Evolutionary conservation across 2,329 filamentous ascomycete species (phyloP).

Genomic region (Mycogone perniciosa): DNA sequence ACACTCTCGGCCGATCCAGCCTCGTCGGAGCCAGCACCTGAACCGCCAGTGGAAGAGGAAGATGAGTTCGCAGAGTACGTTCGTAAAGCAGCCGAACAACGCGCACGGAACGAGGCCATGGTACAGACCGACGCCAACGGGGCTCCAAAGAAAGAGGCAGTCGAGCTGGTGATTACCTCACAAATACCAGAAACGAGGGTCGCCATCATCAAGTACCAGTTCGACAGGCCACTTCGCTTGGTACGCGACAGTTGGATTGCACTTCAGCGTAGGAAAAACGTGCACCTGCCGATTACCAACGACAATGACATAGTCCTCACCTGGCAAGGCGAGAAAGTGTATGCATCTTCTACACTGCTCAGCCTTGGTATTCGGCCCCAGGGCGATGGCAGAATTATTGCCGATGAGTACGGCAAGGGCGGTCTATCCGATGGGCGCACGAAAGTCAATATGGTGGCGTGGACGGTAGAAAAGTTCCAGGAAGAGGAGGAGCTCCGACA

Average conservation of each 20-base stretch:
- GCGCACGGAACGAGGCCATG: slow-evolving; percentile 22
- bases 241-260: slow-evolving; percentile 65
- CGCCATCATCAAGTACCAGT: slow-evolving; percentile 54
- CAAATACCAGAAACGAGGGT: slow-evolving; percentile 53
- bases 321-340: slow-evolving; percentile 68
- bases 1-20: not conserved
- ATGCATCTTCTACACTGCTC: slow-evolving; percentile 66
- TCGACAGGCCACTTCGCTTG: slow-evolving; percentile 60
- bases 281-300: slow-evolving; percentile 32
- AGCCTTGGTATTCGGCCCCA: slow-evolving; percentile 55
- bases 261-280: slow-evolving; percentile 44
- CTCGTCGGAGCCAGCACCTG: not conserved
- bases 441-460: slow-evolving; percentile 69
- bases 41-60: slow-evolving; percentile 4
- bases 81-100: slow-evolving; percentile 32
- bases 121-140: slow-evolving; percentile 13
- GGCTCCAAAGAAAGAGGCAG: slow-evolving; percentile 20
- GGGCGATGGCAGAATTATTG: slow-evolving; percentile 35
- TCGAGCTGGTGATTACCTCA: slow-evolving; percentile 50
- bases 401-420: slow-evolving; percentile 29
- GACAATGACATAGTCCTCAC: slow-evolving; percentile 63
- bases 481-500: slow-evolving; percentile 42
- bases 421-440: slow-evolving; percentile 45
- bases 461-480: slow-evolving; percentile 59
- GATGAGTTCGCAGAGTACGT: slow-evolving; percentile 43